These are phyloP conservation scores for Sequoiadendron giganteum DNA, from an alignment of 75 land plant genomes.

Conservation along the genomic window DNA sequence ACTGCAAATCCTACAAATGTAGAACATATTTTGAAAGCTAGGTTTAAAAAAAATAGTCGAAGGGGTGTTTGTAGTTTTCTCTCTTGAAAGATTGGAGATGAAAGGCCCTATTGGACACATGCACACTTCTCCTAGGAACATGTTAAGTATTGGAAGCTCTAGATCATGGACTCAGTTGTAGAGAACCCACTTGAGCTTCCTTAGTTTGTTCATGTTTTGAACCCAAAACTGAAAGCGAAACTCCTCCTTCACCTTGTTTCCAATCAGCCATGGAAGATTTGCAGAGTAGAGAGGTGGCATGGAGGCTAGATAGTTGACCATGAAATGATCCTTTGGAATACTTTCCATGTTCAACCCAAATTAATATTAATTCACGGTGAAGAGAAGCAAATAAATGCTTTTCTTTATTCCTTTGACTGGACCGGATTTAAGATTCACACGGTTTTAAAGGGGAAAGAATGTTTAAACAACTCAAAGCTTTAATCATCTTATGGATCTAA, in stretches of 20 bases:
- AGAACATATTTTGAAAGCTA: too few species aligned
- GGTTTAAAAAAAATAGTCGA: too few species aligned
- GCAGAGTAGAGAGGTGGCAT: neutral
- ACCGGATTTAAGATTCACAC: too few species aligned
- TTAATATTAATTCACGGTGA: too few species aligned
- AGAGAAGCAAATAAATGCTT: too few species aligned
- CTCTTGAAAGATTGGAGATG: too few species aligned
- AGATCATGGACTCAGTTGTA: neutral
- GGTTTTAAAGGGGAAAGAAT: too few species aligned
- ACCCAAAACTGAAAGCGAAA: neutral
- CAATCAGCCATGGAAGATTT: neutral
- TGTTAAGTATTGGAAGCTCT: neutral
- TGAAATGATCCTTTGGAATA: neutral
- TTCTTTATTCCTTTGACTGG: too few species aligned
- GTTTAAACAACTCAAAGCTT: too few species aligned
- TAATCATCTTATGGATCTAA: too few species aligned
- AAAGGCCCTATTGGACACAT: neutral
- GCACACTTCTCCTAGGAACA: neutral
- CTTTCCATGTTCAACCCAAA: neutral
- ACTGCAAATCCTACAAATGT: too few species aligned
- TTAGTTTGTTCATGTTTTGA: neutral
- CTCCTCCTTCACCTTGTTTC: neutral
- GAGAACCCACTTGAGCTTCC: neutral
- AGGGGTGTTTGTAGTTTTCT: neutral
- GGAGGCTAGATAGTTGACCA: neutral